phyloP scores from a whole-genome alignment of 1,284 basidiomycete genomes.

The Ceratobasidium papillatum region DNA sequence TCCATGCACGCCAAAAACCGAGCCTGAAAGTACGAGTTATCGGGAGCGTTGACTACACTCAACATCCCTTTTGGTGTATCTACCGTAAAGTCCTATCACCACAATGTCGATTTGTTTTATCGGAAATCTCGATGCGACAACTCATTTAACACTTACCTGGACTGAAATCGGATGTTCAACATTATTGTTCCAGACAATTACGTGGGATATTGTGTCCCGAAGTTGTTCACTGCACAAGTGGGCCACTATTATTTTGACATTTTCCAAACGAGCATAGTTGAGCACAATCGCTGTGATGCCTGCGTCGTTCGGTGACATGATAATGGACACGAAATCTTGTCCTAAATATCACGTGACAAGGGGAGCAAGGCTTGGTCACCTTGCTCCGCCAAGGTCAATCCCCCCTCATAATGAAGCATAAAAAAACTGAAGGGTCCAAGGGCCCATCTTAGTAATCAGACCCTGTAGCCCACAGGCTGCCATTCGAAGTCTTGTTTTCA shows the following conservation, averaged over 20 bases:
- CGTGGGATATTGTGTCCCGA: conserved; percentile 11
- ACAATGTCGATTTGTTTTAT: neutral
- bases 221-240: conserved; percentile 15
- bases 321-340: neutral
- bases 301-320: neutral
- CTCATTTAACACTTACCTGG: neutral
- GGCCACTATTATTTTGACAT: conserved; percentile 23
- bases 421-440: no score
- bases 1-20: conserved; percentile 32
- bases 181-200: conserved; percentile 30
- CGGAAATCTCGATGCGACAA: neutral
- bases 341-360: neutral
- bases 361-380: no score
- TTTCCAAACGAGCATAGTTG: conserved; percentile 26
- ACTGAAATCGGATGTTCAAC: neutral
- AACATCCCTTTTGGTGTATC: conserved; percentile 8
- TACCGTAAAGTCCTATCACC: neutral
- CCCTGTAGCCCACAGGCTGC: no score
- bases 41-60: conserved; percentile 5
- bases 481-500: no score
- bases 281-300: conserved; percentile 25
- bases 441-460: no score
- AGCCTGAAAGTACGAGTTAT: conserved; percentile 25
- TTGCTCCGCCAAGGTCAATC: no score
- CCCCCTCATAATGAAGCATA: no score